Evolutionary conservation across 139 green algal genomes (phyloP).

Genomic region (Chlorella vulgaris): DNA sequence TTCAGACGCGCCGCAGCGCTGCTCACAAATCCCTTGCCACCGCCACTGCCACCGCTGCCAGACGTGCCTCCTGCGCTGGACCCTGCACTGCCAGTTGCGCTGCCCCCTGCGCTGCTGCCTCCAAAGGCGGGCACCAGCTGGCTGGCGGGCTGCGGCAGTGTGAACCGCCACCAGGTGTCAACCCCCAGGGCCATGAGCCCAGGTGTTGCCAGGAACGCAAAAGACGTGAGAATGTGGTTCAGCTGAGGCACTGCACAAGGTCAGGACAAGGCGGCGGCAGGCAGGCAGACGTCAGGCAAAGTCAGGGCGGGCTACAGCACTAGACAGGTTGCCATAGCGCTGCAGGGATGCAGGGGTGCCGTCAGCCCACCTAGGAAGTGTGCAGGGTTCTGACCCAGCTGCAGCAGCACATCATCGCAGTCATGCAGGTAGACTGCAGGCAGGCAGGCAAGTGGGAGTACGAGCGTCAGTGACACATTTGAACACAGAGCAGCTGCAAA

Average conservation of each 20-base stretch:
- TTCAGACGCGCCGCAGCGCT: not conserved
- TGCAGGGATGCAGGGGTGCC: not conserved
- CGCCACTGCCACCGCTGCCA: not conserved
- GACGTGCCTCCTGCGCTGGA: not conserved
- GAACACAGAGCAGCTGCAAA: no score
- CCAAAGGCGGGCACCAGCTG: constrained; percentile 10
- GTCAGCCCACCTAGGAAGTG: constrained; percentile 17
- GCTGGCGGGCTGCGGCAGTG: not conserved
- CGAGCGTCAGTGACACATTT: not conserved
- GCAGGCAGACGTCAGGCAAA: not conserved
- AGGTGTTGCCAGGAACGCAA: constrained; percentile 50
- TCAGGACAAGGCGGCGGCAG: not conserved
- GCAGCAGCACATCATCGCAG: constrained; percentile 26
- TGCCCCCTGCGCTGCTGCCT: not conserved
- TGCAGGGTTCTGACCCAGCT: constrained; percentile 13
- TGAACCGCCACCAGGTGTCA: constrained; percentile 37
- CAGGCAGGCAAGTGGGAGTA: not conserved
- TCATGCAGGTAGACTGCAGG: constrained; percentile 30
- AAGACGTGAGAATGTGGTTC: constrained; percentile 50
- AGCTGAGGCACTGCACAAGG: not conserved
- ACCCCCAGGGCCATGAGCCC: constrained; percentile 48
- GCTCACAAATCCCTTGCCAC: no score
- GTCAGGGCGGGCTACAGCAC: no score
- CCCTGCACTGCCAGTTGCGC: not conserved
- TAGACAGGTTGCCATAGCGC: not conserved